Evolutionary conservation across 805 yeast species (phyloP), one percentile per base, ranked within the genome.

Genomic region (Wickerhamiella occidentalis): DNA sequence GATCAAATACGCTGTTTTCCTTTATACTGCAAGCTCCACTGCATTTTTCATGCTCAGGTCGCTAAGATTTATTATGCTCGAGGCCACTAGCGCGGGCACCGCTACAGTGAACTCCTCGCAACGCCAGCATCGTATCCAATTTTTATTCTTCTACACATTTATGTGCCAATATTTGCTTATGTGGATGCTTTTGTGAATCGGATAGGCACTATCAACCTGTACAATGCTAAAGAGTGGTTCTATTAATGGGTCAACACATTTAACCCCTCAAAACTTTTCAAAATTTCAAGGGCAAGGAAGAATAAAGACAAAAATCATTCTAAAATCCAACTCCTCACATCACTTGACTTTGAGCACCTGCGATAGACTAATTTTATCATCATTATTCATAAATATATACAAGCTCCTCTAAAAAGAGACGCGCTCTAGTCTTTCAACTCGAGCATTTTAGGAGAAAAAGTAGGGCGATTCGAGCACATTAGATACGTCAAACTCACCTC

Each of bases 401-500:
- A 38, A 19, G 17, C 19, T 19, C 3, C 5, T n/a, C n/a, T 38
- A 38, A 6, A 38, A 9, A 19, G 21, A 21, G 8, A 8, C 5
- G 23, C 12, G 40, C 7, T 6, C 4, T 4, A 17, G 40, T 7
- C 17, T n/a, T n/a, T n/a, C n/a, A n/a, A n/a, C n/a, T n/a, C n/a
- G n/a, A n/a, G n/a, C n/a, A n/a, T n/a, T n/a, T 55, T 51, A 67
- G 4, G 72, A 68, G 61, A 90, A 90, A 73, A 90, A 90, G 65
- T 90, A 90, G 28, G 73, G 72, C 54, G 95, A 85, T 45, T 79
- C 76, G 60, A 74, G 73, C 40, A 88, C 81, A 51, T 74, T 75
- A 36, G 69, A 66, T 33, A 90, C 94, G 60, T 90, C 94, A 58
- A 90, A 85, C 15, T 78, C 79, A 46, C 96, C 98, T 63, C 76